Evolutionary conservation across 2,329 filamentous ascomycete species (phyloP), one percentile per base, ranked within the genome.

Genomic region (Scolecobasidium constrictum): DNA sequence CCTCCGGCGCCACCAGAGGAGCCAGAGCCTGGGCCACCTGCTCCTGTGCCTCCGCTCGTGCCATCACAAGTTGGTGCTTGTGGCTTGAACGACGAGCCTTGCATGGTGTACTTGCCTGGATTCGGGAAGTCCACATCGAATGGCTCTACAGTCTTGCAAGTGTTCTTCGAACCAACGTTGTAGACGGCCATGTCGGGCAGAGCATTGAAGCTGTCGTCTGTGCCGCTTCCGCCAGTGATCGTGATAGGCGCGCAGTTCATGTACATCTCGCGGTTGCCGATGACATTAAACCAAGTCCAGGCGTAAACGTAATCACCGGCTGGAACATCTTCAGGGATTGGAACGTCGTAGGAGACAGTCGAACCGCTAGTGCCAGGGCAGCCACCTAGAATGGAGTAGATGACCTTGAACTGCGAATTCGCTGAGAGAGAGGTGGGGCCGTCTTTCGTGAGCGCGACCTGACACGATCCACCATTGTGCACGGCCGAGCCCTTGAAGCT

Each of bases 201-300:
- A 0, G 64, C 59, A 33, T 75, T 57, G 46, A 78, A 72, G 16
- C 74, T 50, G 40, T 74, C 51, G 22, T 46, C 51, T 15, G 64
- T 63, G 3, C 61, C 65, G 0, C 74, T 75, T 15, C 63, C 62
- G 1, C 59, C 63, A 1, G 73, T 76, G 18, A 96, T 70, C 0
- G 69, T 73, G 39, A 94, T 61, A 0, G 84, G 77, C 0, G 83
- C 86, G 52, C 90, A 98, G 72, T 94, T 93, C 87, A 94, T 94
- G 72, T 96, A 95, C 73, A 94, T 86, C 59, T 96, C 92, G 1
- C 88, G 80, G 67, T 94, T 94, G 3, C 92, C 92, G 7, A 94
- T 56, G 46, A 82, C 83, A 63, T 96, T 96, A 63, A 94, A 78
- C 92, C 92, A 96, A 1, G 86, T 86, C 87, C 88, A 96, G 1